Conservation (phyloP, 345 rosid genomes). For the Schrenkiella parvula region DNA sequence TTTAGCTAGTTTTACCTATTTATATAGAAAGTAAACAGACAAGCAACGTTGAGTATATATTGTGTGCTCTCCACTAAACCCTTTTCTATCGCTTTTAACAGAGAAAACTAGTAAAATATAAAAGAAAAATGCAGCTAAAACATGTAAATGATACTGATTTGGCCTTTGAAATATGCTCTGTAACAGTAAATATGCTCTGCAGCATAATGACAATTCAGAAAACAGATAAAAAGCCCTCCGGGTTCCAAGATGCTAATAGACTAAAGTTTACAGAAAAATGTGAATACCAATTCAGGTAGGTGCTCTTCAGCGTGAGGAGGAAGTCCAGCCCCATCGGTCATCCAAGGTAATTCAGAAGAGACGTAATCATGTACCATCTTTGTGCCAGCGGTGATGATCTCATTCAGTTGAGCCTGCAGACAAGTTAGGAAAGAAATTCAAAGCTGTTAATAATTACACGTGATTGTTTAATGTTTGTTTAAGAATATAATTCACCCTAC, state of each 20-base stretch:
- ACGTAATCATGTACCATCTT: conserved; percentile 47
- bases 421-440: conserved; percentile 1
- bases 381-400: conserved; percentile 62
- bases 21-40: conserved; percentile 13
- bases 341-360: conserved; percentile 79
- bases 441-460: background rate
- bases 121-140: background rate
- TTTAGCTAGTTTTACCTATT: conserved; percentile 75
- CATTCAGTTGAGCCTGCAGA: conserved; percentile 81
- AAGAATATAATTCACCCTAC: background rate
- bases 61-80: background rate
- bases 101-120: background rate
- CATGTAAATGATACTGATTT: conserved; percentile 2
- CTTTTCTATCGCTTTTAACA: background rate
- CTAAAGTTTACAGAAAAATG: background rate
- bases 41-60: conserved; percentile 1
- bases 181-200: background rate
- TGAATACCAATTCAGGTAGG: conserved; percentile 67
- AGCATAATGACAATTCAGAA: background rate
- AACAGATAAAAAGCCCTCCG: background rate
- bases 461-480: background rate
- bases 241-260: conserved; percentile 7
- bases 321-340: conserved; percentile 95
- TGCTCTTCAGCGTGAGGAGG: conserved; percentile 76
- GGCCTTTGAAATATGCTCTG: background rate